Base-by-base conservation (phyloP, 345 rosid species). In the Boechera retrofracta region DNA sequence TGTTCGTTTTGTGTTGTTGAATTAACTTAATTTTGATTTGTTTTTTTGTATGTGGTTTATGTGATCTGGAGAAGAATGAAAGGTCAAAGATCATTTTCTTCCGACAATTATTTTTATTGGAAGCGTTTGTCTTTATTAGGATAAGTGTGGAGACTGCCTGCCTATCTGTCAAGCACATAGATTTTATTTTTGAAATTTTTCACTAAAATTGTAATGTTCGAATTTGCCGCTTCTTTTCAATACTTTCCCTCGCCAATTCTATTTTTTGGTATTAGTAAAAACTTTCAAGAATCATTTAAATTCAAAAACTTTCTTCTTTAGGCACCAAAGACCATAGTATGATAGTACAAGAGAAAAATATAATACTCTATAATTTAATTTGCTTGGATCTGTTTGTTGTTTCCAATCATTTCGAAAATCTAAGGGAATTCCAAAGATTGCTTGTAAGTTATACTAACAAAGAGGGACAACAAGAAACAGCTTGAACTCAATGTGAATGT, bases 171-270 rank as follows among this genome's bases (percentile, higher is more conserved):
- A 63, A 35, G 58, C 66, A 71, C 60, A 63, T 26, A 33, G 12
- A 12, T 70, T 45, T 59, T 75, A 49, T 58, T 1, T 24, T 67
- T 13, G 7, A 7, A 33, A 26, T 0, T 26, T 54, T 62, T 42
- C 13, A 28, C 35, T 15, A 12, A 51, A 59, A 31, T 11, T 55
- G 11, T 16, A 6, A 18, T 39, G 41, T 77, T 77, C 44, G 16
- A 63, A 45, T 70, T 64, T 77, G 80, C 80, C 76, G 80, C 80
- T 76, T 68, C 61, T 10, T 62, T 60, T 60, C 15, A 0, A 0
- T 33, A 12, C 7, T 29, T 76, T 69, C 79, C 79, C 79, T 48
- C 67, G 53, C 60, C 66, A 45, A 45, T 15, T 74, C 18, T 2
- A 21, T 11, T 41, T 73, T 13, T 33, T 5, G 21, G 10, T 56